phyloP scores from a whole-genome alignment of 2,329 filamentous ascomycete genomes.

The Penicillium hordei region DNA sequence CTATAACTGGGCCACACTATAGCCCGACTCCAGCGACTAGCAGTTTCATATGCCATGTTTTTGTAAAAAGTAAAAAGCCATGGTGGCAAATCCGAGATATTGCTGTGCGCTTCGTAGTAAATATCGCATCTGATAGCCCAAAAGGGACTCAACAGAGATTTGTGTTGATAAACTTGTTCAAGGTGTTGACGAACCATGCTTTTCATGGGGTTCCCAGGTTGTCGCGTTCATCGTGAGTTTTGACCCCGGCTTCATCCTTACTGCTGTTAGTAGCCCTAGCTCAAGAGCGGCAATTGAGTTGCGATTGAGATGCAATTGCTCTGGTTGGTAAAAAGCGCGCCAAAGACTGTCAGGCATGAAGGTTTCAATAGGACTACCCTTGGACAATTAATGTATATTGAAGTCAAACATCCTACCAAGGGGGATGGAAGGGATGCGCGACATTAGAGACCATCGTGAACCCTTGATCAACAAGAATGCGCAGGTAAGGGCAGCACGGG shows the following conservation, averaged over 20 bases:
- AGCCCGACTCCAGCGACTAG: slow-evolving; percentile 16
- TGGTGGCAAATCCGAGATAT: slow-evolving; percentile 12
- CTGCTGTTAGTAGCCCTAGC: neutral
- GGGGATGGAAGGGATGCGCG: slow-evolving; percentile 28
- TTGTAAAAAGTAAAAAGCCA: slow-evolving; percentile 9
- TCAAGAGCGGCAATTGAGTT: neutral
- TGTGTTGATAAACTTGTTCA: neutral
- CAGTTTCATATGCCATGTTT: slow-evolving; percentile 10
- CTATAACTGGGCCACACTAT: slow-evolving; percentile 10
- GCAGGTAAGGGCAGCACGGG: slow-evolving; percentile 25
- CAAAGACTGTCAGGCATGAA: slow-evolving; percentile 2
- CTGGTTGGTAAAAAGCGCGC: neutral
- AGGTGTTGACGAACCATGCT: neutral
- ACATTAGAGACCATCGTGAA: slow-evolving; percentile 25
- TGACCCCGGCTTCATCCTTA: neutral
- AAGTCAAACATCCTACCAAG: slow-evolving; percentile 18
- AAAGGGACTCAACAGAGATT: neutral
- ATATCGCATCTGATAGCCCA: neutral
- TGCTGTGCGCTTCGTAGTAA: neutral
- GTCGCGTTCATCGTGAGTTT: neutral
- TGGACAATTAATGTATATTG: slow-evolving; percentile 19
- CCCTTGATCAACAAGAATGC: slow-evolving; percentile 27
- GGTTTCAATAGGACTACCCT: slow-evolving; percentile 10
- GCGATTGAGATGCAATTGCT: neutral
- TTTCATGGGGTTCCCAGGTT: too few species aligned